phyloP scores from a whole-genome alignment of 2,329 filamentous ascomycete species.

The Orbilia javanica region DNA sequence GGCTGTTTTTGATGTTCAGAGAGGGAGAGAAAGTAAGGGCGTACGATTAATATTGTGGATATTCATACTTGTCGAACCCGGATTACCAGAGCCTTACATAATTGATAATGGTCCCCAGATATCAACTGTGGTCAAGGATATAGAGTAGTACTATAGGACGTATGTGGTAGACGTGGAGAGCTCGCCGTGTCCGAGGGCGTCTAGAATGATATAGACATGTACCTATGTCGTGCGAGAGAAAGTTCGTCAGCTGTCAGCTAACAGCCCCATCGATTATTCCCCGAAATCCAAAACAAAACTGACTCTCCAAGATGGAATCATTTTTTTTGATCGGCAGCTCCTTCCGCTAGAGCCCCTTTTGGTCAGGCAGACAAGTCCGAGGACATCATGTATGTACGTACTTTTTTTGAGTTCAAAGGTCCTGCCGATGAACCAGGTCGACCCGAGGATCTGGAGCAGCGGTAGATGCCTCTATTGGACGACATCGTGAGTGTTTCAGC shows the following conservation, averaged over 20 bases:
- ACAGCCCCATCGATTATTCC: neutral
- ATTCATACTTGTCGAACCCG: neutral
- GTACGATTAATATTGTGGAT: too few species aligned
- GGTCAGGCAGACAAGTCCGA: constrained; percentile 45
- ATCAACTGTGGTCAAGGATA: neutral
- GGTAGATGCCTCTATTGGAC: constrained; percentile 50
- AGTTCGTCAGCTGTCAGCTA: neutral
- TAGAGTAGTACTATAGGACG: neutral
- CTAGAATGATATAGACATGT: constrained; percentile 1
- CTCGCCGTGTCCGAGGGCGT: constrained; percentile 25
- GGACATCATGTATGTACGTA: neutral
- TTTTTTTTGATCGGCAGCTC: constrained; percentile 51
- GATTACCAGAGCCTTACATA: constrained; percentile 26
- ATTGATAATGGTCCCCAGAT: constrained; percentile 1
- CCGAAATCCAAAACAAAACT: too few species aligned
- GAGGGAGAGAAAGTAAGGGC: too few species aligned
- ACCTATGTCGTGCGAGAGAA: neutral
- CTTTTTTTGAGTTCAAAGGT: constrained; percentile 24
- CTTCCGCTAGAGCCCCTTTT: constrained; percentile 34
- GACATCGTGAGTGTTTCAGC: constrained; percentile 43
- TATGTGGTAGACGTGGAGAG: constrained; percentile 14
- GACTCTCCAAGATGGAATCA: neutral
- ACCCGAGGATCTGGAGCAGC: constrained; percentile 56
- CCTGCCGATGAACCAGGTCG: constrained; percentile 55
- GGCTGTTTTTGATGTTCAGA: constrained; percentile 11